These are phyloP conservation scores for Choanephora cucurbitarum DNA, from an alignment of 371 early-diverging fungal species.

Conservation along the genomic window DNA sequence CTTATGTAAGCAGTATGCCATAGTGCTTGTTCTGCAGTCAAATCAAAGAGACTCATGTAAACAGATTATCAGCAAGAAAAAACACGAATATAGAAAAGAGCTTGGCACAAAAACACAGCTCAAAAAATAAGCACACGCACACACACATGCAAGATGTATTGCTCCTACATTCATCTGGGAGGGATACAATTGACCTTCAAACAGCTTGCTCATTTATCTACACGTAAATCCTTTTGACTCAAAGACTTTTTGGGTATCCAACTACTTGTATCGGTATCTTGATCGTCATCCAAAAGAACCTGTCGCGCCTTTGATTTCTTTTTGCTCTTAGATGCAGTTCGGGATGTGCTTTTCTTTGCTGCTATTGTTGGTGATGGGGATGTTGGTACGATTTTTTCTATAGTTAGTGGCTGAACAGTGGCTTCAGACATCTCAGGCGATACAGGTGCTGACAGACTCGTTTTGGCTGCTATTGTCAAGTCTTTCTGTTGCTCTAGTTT, in stretches of 20 bases:
- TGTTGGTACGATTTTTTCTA: not conserved
- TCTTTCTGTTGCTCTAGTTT: constrained; percentile 42
- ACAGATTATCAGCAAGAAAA: too few species aligned
- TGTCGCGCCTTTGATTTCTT: constrained; percentile 36
- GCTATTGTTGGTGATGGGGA: not conserved
- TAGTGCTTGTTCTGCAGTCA: too few species aligned
- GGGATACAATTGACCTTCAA: too few species aligned
- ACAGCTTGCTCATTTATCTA: too few species aligned
- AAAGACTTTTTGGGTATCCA: constrained; percentile 27
- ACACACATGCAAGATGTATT: too few species aligned
- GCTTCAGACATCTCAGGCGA: constrained; percentile 3
- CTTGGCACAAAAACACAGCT: too few species aligned
- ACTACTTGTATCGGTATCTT: constrained; percentile 8
- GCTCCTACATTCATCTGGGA: too few species aligned
- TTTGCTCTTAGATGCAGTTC: constrained; percentile 23
- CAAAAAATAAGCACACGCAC: too few species aligned
- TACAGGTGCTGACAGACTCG: constrained; percentile 10
- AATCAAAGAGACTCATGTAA: too few species aligned
- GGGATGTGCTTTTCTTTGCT: constrained; percentile 9
- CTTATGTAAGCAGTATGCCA: too few species aligned
- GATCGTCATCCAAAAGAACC: constrained; percentile 21
- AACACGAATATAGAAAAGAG: too few species aligned
- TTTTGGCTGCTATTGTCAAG: constrained; percentile 34
- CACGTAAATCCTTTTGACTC: constrained; percentile 22
- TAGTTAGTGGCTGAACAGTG: not conserved